These are phyloP conservation scores for Radiomyces spectabilis DNA, from an alignment of 192 early-diverging fungal genomes.

Conservation along the genomic window DNA sequence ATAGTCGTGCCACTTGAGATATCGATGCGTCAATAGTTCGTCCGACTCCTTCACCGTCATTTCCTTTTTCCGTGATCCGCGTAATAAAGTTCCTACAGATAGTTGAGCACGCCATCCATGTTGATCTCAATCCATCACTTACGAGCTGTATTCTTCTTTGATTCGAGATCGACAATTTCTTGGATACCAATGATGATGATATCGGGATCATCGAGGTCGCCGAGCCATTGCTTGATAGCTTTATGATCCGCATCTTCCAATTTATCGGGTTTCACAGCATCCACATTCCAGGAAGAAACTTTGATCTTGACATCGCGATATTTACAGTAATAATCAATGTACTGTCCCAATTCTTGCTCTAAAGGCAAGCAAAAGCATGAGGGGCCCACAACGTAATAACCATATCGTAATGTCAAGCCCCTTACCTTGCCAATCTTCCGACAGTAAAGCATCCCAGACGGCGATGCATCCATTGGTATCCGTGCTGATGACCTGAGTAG, in stretches of 20 bases:
- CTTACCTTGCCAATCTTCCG: constrained; percentile 59
- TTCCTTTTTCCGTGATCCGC: constrained; percentile 47
- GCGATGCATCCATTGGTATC: constrained; percentile 57
- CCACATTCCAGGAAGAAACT: constrained; percentile 91
- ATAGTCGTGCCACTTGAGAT: constrained; percentile 77
- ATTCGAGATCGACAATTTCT: constrained; percentile 80
- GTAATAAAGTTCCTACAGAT: constrained; percentile 43
- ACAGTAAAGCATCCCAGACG: constrained; percentile 74
- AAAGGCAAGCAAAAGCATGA: not conserved
- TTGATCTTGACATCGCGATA: constrained; percentile 64
- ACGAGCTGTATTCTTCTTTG: constrained; percentile 75
- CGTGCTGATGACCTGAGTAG: constrained; percentile 51
- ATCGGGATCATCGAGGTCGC: constrained; percentile 51
- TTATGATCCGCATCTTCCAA: constrained; percentile 52
- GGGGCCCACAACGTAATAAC: not conserved
- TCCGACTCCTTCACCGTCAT: constrained; percentile 41
- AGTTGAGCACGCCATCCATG: not conserved
- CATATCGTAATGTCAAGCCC: too few species aligned
- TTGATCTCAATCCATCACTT: constrained; percentile 12
- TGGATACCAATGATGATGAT: constrained; percentile 81
- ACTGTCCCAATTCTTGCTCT: constrained; percentile 54
- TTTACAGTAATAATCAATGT: constrained; percentile 51
- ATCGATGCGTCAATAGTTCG: constrained; percentile 57
- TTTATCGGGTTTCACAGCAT: constrained; percentile 78
- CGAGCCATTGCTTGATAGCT: constrained; percentile 38